These are phyloP conservation scores for Solanum arcanum DNA, from an alignment of 257 asterid genomes.

Conservation along the genomic window DNA sequence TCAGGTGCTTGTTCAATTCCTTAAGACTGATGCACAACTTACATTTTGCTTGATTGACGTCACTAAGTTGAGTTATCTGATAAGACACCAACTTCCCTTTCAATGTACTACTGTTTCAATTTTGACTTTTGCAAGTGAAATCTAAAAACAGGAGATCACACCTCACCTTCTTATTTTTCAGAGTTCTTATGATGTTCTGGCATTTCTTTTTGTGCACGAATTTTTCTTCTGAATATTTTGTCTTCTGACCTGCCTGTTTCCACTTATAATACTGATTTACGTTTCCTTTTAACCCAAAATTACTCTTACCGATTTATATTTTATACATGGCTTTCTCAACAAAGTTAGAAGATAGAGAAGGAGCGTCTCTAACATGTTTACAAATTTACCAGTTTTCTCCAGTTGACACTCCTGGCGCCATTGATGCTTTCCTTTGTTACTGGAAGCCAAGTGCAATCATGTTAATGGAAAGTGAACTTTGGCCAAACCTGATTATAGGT, in stretches of 20 bases:
- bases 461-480: conserved; percentile 82
- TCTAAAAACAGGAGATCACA: background rate
- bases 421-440: conserved; percentile 66
- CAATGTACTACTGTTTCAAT: background rate
- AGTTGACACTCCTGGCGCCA: conserved; percentile 60
- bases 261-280: background rate
- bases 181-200: background rate
- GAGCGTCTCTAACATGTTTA: background rate
- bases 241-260: background rate
- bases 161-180: background rate
- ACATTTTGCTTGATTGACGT: background rate
- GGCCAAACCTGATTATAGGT: conserved; percentile 86
- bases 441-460: conserved; percentile 83
- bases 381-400: conserved; percentile 74
- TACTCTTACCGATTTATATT: background rate
- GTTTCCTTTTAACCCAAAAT: background rate
- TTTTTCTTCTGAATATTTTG: background rate
- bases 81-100: background rate
- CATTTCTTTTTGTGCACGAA: background rate
- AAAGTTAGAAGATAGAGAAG: background rate
- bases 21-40: background rate
- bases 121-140: background rate
- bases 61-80: background rate
- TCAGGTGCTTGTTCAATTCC: conserved; percentile 40
- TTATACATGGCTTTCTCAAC: background rate